phyloP scores from a whole-genome alignment of 352 stramenopile species.

The Globisporangium yorkense region DNA sequence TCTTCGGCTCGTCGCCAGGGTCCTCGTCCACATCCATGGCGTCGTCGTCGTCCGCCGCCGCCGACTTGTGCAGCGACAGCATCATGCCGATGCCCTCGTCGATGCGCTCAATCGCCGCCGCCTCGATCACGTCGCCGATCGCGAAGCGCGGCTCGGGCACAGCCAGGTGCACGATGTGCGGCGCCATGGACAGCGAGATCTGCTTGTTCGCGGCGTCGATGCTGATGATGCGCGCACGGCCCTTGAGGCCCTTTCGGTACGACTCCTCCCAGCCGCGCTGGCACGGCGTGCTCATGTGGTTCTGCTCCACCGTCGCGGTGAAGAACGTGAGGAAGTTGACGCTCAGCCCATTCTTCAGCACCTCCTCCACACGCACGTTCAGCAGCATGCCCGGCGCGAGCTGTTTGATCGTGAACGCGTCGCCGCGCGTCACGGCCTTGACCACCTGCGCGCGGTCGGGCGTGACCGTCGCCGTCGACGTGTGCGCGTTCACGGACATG shows the following conservation, averaged over 20 bases:
- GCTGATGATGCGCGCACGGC: constrained; percentile 77
- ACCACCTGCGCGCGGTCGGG: constrained; percentile 53
- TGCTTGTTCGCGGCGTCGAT: constrained; percentile 71
- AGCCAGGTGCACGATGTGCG: constrained; percentile 81
- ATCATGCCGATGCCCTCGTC: constrained; percentile 84
- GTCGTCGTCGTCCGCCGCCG: constrained; percentile 20
- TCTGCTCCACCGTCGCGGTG: constrained; percentile 81
- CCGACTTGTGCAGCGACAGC: constrained; percentile 59
- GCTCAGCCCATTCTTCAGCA: constrained; percentile 76
- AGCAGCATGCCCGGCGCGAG: constrained; percentile 91
- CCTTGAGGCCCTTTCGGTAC: constrained; percentile 83
- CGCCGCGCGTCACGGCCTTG: constrained; percentile 76
- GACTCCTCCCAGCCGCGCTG: constrained; percentile 64
- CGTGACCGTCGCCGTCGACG: constrained; percentile 65
- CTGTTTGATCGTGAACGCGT: constrained; percentile 84
- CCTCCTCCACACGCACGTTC: constrained; percentile 89
- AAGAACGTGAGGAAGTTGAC: constrained; percentile 90
- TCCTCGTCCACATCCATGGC: constrained; percentile 50
- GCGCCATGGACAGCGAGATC: constrained; percentile 81
- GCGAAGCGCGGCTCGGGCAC: constrained; percentile 42
- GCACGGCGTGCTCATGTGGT: constrained; percentile 85
- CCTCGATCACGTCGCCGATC: constrained; percentile 70
- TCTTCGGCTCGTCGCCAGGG: constrained; percentile 18
- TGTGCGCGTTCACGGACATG: constrained; percentile 71
- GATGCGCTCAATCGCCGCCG: constrained; percentile 73